Evolutionary conservation across 2,329 filamentous ascomycete genomes (phyloP).

Genomic region (Fusarium aywerte): DNA sequence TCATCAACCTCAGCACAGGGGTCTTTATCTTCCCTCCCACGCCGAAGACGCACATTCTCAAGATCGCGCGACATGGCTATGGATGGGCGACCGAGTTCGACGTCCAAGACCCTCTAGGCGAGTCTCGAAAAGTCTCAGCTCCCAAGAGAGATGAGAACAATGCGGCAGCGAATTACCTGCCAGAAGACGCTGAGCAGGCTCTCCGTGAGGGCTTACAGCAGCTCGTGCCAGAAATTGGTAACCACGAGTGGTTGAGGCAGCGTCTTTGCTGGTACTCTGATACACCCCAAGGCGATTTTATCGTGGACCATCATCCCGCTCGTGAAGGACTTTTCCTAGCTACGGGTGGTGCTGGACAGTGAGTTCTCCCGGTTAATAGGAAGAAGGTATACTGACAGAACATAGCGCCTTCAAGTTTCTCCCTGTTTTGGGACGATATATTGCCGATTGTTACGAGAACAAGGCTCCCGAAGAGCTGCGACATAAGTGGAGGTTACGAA

Average conservation of each 20-base stretch:
- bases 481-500: slow-evolving; percentile 47
- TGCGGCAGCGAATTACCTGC: slow-evolving; percentile 56
- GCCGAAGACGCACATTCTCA: slow-evolving; percentile 61
- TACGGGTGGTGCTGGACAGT: slow-evolving; percentile 52
- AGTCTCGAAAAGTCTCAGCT: slow-evolving; percentile 44
- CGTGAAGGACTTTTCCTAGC: slow-evolving; percentile 60
- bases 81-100: slow-evolving; percentile 58
- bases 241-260: slow-evolving; percentile 61
- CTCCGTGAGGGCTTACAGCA: slow-evolving; percentile 63
- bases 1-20: slow-evolving; percentile 65
- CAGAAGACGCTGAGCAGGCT: slow-evolving; percentile 62
- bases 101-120: slow-evolving; percentile 26
- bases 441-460: slow-evolving; percentile 50
- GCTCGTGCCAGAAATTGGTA: slow-evolving; percentile 64
- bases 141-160: slow-evolving; percentile 53
- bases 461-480: slow-evolving; percentile 45
- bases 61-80: slow-evolving; percentile 69
- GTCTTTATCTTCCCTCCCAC: slow-evolving; percentile 67
- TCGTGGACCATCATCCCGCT: slow-evolving; percentile 66
- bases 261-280: slow-evolving; percentile 74
- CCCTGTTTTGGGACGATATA: slow-evolving; percentile 32
- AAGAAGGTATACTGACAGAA: background rate
- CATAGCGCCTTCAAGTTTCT: slow-evolving; percentile 40
- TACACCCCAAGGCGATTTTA: slow-evolving; percentile 71
- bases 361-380: background rate